Percentiles rank a stretch among this genome's conserved stretches.
Evolutionary conservation across 2,329 filamentous ascomycete species (phyloP).

Genomic region (Tolypocladium inflatum): DNA sequence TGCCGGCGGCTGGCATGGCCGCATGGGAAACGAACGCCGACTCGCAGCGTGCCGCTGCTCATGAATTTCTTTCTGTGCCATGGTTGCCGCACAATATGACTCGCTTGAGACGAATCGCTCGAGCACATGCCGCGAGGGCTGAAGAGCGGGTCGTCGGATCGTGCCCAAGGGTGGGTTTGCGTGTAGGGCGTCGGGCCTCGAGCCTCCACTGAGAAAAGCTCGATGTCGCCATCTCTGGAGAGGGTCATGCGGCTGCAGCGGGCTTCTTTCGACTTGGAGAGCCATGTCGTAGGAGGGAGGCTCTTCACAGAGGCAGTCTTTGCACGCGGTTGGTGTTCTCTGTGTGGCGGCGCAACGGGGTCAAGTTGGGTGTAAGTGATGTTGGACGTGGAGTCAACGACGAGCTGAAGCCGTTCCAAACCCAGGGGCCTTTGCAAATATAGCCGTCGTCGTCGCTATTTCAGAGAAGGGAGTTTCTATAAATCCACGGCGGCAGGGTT

Average conservation of each 20-base stretch:
- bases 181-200: neutral
- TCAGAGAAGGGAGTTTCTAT: neutral
- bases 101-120: neutral
- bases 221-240: neutral
- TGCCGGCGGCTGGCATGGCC: neutral
- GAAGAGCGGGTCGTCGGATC: neutral
- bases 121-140: neutral
- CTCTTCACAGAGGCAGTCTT: neutral
- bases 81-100: neutral
- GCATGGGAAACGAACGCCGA: neutral
- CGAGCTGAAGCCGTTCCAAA: neutral
- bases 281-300: neutral
- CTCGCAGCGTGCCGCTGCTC: neutral
- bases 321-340: neutral
- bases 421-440: too few species aligned
- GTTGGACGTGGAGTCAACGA: neutral
- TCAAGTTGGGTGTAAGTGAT: neutral
- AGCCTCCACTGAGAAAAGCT: neutral
- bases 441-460: neutral
- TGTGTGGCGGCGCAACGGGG: too few species aligned
- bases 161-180: neutral
- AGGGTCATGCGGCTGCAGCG: neutral
- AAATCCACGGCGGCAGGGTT: neutral
- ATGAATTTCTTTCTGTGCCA: neutral
- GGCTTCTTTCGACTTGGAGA: neutral